Conservation (phyloP, 441 rosid species). For the Erodium trifolium region DNA sequence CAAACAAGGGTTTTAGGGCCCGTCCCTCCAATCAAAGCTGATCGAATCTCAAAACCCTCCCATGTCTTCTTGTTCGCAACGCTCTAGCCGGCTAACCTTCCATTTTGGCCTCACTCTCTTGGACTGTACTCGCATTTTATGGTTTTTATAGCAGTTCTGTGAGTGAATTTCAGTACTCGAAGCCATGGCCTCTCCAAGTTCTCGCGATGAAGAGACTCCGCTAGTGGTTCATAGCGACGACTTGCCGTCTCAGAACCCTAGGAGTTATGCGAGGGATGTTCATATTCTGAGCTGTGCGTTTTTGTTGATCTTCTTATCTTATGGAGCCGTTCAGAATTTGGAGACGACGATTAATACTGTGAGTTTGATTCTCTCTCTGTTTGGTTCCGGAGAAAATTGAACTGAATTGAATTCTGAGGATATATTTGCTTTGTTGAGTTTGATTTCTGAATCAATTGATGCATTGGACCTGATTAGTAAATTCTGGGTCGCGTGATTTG, state of each 20-base stretch:
- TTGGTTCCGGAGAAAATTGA: neutral
- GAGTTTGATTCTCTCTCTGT: constrained; percentile 13
- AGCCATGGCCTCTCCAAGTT: constrained; percentile 11
- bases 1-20: too few species aligned
- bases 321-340: constrained; percentile 92
- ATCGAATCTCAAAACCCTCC: neutral
- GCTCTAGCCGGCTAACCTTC: constrained; percentile 25
- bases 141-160: constrained; percentile 15
- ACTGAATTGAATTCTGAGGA: too few species aligned
- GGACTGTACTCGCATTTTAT: constrained; percentile 14
- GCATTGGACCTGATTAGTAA: neutral
- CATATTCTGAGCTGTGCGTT: constrained; percentile 74
- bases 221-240: constrained; percentile 32
- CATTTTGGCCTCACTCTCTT: constrained; percentile 22
- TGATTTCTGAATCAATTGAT: constrained; percentile 6
- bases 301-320: constrained; percentile 68
- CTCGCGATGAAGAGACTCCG: constrained; percentile 53
- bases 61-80: constrained; percentile 21
- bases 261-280: constrained; percentile 51
- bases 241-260: constrained; percentile 22
- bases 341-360: constrained; percentile 70
- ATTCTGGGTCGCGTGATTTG: neutral
- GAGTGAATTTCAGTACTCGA: constrained; percentile 29
- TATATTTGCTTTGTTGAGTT: neutral
- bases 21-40: neutral